Base-by-base conservation (phyloP, 1,284 basidiomycete genomes). In the Paramarasmius palmivorus region DNA sequence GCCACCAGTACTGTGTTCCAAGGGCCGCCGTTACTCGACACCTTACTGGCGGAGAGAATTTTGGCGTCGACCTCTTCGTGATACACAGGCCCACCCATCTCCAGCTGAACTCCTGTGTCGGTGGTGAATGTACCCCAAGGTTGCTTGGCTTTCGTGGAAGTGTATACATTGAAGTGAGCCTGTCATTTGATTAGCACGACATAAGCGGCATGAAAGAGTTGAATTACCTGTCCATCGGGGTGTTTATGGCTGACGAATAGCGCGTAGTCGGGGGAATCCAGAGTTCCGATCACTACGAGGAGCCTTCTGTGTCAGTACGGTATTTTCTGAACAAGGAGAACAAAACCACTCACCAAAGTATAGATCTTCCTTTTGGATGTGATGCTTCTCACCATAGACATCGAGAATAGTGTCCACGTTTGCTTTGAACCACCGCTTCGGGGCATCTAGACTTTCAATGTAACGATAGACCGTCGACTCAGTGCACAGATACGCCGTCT, bases 221-320 rank as follows among this genome's bases (percentile, higher is more conserved):
- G 73, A 49, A 57, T 36, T 46, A 82, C 81, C 69, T 83, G 79
- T 3, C 84, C 81, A 59, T 88, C 82, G 0, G 81, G 77, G 66
- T 88, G 84, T 55, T 74, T 75, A 60, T 89, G 86, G 60, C 84
- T 86, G 41, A 89, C 84, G 61, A 88, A 86, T 1, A 87, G n/a
- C 2, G 79, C 86, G 64, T 88, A 86, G 56, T 89, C 84, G 0
- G 79, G 74, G 1, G 86, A 78, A 49, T 83, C 79, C 5, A 92
- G 72, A 0, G 84, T 81, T 10, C 88, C 90, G 39, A 88, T 81
- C 22, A 92, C 88, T 90, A 55, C 25, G 25, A 17, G 42, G 50
- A 50, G 4, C 36, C 52, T 40, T n/a, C n/a, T n/a, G n/a, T n/a
- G n/a, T n/a, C 48, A 40, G 42, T 50, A 15, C 23, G 47, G 1